These are phyloP conservation scores for Scolecobasidium constrictum DNA, from an alignment of 2,329 filamentous ascomycete genomes.

Conservation along the genomic window DNA sequence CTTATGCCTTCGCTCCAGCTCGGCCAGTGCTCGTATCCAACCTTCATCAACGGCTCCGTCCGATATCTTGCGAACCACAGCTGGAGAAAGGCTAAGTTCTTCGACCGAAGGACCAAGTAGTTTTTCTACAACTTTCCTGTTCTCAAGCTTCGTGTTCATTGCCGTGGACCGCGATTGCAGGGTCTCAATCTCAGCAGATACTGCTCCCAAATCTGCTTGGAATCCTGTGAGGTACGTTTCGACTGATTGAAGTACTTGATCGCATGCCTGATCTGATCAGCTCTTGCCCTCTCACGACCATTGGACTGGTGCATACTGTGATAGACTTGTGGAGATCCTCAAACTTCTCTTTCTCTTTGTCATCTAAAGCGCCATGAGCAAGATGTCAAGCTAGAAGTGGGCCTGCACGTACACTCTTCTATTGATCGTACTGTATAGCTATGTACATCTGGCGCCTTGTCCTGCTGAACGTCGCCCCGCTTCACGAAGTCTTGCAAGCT, in stretches of 20 bases:
- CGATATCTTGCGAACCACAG: conserved; percentile 71
- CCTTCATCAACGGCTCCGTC: conserved; percentile 83
- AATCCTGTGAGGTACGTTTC: conserved; percentile 89
- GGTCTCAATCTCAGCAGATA: conserved; percentile 91
- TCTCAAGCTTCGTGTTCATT: conserved; percentile 75
- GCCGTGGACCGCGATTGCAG: conserved; percentile 77
- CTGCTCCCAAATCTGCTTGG: conserved; percentile 80
- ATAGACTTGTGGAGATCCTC: conserved; percentile 88
- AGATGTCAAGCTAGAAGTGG: conserved; percentile 12
- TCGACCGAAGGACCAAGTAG: conserved; percentile 81
- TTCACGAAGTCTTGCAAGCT: conserved; percentile 62
- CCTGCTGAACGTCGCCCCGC: conserved; percentile 18
- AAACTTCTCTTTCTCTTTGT: conserved; percentile 72
- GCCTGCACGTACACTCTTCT: conserved; percentile 56
- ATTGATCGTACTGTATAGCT: conserved; percentile 49
- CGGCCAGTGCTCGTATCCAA: conserved; percentile 73
- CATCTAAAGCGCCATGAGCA: conserved; percentile 38
- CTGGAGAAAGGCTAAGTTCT: conserved; percentile 78
- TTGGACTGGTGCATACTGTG: conserved; percentile 23
- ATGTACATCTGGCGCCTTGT: conserved; percentile 27
- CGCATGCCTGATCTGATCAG: conserved; percentile 49
- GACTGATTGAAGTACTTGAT: conserved; percentile 86
- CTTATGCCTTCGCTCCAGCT: conserved; percentile 69
- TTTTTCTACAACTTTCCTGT: conserved; percentile 81
- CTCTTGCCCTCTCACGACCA: neutral